Conservation (phyloP, 2,329 filamentous ascomycete species). For the Aspergillus amoenus region DNA sequence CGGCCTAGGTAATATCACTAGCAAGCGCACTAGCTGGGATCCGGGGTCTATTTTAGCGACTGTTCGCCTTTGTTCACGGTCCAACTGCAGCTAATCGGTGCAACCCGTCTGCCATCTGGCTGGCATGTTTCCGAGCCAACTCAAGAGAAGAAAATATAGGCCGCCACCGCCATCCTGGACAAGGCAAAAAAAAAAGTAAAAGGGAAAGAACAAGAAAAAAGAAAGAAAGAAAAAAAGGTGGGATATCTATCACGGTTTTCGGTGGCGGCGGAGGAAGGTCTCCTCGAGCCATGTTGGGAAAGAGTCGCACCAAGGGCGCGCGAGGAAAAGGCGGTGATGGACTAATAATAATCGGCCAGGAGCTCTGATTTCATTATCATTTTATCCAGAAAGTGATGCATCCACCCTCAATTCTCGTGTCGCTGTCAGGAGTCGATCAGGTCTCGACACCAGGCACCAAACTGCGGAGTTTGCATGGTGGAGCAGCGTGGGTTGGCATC, state of each 20-base stretch:
- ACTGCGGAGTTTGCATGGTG: conserved; percentile 17
- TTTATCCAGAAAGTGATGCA: conserved; percentile 14
- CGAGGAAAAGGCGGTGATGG: neutral
- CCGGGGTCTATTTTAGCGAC: conserved; percentile 20
- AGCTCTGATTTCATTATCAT: neutral
- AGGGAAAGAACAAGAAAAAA: neutral
- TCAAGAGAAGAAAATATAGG: neutral
- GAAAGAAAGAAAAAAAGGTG: neutral
- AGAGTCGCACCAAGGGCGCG: neutral
- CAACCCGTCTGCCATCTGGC: conserved; percentile 6
- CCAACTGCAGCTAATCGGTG: conserved; percentile 16
- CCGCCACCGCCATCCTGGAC: conserved; percentile 4
- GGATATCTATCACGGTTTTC: neutral
- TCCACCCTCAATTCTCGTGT: conserved; percentile 12
- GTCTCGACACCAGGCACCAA: conserved; percentile 9
- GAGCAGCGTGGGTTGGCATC: conserved; percentile 20
- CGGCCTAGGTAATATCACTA: conserved; percentile 20
- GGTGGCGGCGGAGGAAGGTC: neutral
- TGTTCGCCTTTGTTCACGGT: conserved; percentile 21
- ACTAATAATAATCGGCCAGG: neutral
- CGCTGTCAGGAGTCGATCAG: conserved; percentile 3
- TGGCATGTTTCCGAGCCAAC: neutral
- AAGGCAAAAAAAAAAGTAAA: neutral
- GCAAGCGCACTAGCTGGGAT: conserved; percentile 19
- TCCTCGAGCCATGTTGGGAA: neutral